Percentiles rank a stretch among this genome's conserved stretches.
phyloP scores from a whole-genome alignment of 257 asterid genomes.

The Solanum commersonii region DNA sequence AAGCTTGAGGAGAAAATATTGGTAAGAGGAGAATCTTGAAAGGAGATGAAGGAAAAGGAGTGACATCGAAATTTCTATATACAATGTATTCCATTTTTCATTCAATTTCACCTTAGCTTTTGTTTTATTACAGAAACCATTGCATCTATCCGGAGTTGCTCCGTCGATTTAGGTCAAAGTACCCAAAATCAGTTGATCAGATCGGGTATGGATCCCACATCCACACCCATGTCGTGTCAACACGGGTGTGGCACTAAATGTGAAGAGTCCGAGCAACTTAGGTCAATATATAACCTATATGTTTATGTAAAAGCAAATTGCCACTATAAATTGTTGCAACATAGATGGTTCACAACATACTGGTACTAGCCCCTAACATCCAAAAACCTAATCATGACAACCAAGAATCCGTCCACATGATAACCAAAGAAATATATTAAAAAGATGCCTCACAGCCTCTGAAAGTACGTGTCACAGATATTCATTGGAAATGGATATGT shows the following conservation, averaged over 20 bases:
- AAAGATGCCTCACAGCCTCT: background rate
- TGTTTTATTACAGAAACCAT: background rate
- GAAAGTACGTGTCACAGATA: background rate
- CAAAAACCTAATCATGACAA: background rate
- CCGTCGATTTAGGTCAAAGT: background rate
- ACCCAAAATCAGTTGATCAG: background rate
- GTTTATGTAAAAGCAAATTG: background rate
- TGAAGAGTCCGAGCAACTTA: background rate
- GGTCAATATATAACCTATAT: background rate
- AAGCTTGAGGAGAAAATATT: background rate
- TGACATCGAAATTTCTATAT: background rate
- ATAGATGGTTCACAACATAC: background rate
- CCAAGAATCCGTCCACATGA: background rate
- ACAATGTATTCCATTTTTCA: background rate
- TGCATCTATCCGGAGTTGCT: background rate
- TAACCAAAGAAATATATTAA: background rate
- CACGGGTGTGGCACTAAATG: background rate
- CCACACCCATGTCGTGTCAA: background rate
- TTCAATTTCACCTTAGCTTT: background rate
- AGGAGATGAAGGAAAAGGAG: background rate
- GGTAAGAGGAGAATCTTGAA: background rate
- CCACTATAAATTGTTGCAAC: background rate
- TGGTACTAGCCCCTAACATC: background rate
- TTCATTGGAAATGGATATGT: background rate
- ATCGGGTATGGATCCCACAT: background rate